Evolutionary conservation across 208 protist species (phyloP).

Genomic region (Leishmania aethiopica): DNA sequence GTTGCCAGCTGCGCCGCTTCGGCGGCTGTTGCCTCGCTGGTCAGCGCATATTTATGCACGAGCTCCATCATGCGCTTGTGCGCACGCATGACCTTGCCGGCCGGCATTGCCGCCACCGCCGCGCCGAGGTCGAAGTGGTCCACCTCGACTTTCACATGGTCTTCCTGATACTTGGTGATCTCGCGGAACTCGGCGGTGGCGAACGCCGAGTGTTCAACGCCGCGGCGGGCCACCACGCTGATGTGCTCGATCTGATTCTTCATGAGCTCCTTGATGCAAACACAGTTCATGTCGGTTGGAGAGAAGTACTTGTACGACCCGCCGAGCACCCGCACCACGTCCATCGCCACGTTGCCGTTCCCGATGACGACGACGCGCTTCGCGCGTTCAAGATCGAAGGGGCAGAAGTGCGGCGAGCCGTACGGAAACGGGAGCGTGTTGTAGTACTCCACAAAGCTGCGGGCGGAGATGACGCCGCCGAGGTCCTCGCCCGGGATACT

Average conservation of each 20-base stretch:
- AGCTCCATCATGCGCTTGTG: constrained; percentile 87
- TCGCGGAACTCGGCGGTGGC: constrained; percentile 97
- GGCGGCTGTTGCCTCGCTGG: constrained; percentile 11
- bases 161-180: constrained; percentile 73
- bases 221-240: constrained; percentile 87
- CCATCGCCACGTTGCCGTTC: constrained; percentile 97
- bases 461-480: constrained; percentile 77
- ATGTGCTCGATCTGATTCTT: constrained; percentile 73
- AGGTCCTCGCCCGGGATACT: constrained; percentile 85
- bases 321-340: constrained; percentile 92
- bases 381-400: constrained; percentile 62
- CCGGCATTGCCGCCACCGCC: constrained; percentile 33
- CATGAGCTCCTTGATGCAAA: constrained; percentile 82
- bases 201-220: constrained; percentile 91
- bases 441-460: constrained; percentile 96
- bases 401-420: constrained; percentile 74
- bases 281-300: constrained; percentile 91
- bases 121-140: constrained; percentile 68
- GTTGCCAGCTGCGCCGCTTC: constrained; percentile 26
- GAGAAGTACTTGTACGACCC: constrained; percentile 74
- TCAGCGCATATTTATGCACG: constrained; percentile 44
- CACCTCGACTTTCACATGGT: constrained; percentile 62
- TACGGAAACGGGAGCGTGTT: constrained; percentile 94
- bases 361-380: constrained; percentile 76
- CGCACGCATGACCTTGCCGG: constrained; percentile 51